Percentiles rank a stretch among this genome's conserved stretches.
Conservation (phyloP, 2,329 filamentous ascomycete genomes). For the Talaromyces sp. region DNA sequence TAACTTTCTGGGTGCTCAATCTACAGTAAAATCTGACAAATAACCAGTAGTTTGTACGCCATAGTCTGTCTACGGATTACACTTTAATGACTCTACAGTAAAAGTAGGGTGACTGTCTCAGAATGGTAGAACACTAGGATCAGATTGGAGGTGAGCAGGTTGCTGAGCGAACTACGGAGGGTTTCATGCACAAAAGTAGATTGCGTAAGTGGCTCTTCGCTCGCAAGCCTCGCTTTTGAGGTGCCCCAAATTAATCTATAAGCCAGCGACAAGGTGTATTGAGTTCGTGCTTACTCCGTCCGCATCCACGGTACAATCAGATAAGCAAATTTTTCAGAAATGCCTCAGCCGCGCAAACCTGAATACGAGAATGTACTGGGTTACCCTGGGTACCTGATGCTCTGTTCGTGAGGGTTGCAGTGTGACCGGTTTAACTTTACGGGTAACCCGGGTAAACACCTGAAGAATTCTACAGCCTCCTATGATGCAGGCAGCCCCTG, state of each 20-base stretch:
- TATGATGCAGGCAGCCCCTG: background rate
- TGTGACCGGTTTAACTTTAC: background rate
- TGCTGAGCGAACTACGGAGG: background rate
- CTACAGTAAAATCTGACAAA: background rate
- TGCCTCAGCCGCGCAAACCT: background rate
- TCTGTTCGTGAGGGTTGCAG: background rate
- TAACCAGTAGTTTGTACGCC: background rate
- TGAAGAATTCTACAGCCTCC: background rate
- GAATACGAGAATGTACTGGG: background rate
- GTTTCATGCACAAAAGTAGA: background rate
- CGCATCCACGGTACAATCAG: background rate
- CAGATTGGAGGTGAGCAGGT: background rate
- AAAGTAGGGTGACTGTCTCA: background rate
- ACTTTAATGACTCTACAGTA: background rate
- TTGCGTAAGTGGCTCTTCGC: background rate
- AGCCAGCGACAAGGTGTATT: background rate
- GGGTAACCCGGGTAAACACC: background rate
- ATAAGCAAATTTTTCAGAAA: background rate
- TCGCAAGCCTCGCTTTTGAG: background rate
- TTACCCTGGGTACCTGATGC: background rate
- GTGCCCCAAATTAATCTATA: background rate
- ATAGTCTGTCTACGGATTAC: background rate
- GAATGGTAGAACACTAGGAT: background rate
- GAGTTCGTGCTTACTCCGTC: background rate
- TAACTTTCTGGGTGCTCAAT: background rate